These are phyloP conservation scores for Gamarada debralockiae DNA, from an alignment of 495 filamentous ascomycete genomes.

Conservation along the genomic window DNA sequence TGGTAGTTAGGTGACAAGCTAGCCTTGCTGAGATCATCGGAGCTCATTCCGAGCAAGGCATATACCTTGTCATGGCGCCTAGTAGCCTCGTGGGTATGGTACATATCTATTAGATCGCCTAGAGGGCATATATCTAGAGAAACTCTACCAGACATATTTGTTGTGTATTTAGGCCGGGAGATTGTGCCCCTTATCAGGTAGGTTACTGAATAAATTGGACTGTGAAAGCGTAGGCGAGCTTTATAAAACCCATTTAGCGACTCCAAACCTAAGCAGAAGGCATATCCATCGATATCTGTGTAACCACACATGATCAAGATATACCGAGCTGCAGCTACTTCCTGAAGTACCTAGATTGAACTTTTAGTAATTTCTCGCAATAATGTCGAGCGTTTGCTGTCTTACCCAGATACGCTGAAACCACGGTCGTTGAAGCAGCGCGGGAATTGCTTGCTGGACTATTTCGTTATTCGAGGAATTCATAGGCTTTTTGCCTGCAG, in stretches of 20 bases:
- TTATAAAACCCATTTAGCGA: conserved; percentile 14
- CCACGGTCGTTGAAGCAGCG: conserved; percentile 24
- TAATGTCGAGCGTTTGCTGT: background rate
- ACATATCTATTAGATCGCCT: conserved; percentile 32
- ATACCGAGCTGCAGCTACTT: conserved; percentile 28
- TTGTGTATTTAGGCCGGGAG: conserved; percentile 22
- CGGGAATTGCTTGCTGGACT: conserved; percentile 16
- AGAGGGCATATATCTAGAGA: conserved; percentile 26
- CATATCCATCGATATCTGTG: conserved; percentile 25
- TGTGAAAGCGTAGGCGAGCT: conserved; percentile 5
- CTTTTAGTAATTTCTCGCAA: conserved; percentile 12
- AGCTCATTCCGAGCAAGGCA: conserved; percentile 32
- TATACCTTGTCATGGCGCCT: conserved; percentile 32
- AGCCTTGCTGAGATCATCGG: conserved; percentile 16
- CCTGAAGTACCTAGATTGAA: conserved; percentile 30
- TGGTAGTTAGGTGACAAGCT: conserved; percentile 21
- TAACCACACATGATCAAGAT: conserved; percentile 27
- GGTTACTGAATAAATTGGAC: conserved; percentile 20
- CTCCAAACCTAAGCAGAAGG: conserved; percentile 14
- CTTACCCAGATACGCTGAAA: conserved; percentile 32
- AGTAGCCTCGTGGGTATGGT: conserved; percentile 29
- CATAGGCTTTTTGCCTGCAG: conserved; percentile 6
- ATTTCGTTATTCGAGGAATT: conserved; percentile 6
- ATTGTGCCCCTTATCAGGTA: conserved; percentile 28
- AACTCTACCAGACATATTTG: conserved; percentile 8